Evolutionary conservation across 192 early-diverging fungal species (phyloP), one percentile per base, ranked within the genome.

Genomic region (Diversispora eburnea): DNA sequence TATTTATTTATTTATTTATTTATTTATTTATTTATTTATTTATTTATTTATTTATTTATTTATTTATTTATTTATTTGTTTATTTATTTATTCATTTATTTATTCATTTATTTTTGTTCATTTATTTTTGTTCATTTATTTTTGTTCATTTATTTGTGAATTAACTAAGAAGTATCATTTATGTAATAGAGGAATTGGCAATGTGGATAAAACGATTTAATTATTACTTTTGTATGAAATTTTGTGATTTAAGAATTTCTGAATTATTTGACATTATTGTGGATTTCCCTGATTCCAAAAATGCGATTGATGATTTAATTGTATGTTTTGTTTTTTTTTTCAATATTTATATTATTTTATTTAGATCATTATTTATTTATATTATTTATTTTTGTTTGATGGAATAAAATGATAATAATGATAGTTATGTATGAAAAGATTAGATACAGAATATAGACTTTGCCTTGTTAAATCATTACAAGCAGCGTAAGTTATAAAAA

Each of bases 221-320:
- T 73, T 73, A 73, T 39, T 59, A 73, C 33, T 73, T 73, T 63
- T 73, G 71, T 9, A 73, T 63, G 60, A 22, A 62, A 10, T 73
- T 73, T 41, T 73, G 71, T 41, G 60, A 73, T 63, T 58, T 47
- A 69, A 84, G 91, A 6, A 80, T 85, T 8, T 46, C 75, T 41
- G 88, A 91, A 78, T 80, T 92, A 46, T 92, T 93, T 62, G 77
- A 88, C 55, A 90, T 93, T 17, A 90, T 93, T 57, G 81, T 92
- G 17, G 91, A 89, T 33, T 91, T 83, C 57, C 91, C 91, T 0
- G 83, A 84, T 19, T 90, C 91, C 0, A 63, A 75, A 12, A 79
- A 82, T 5, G 87, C 89, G 1, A 82, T 93, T 5, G 58, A 72
- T n/a, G 91, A 93, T 72, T 69, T 91, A 64, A 83, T 86, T n/a